Evolutionary conservation across 441 rosid species (phyloP), one percentile per base, ranked within the genome.

Genomic region (Bruguiera hainesii): DNA sequence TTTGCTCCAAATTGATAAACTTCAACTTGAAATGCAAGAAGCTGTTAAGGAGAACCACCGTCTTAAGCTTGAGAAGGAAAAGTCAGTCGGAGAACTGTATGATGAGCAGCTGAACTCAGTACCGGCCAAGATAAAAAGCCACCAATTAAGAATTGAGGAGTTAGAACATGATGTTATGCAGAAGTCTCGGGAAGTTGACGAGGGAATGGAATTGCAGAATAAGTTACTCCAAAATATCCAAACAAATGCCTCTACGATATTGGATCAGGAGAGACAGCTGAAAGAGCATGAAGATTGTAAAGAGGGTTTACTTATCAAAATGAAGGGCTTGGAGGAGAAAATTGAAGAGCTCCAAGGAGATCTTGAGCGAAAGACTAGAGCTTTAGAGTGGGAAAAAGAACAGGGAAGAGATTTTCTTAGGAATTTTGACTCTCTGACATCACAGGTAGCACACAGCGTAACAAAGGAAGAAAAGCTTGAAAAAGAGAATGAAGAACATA

Each of bases 1-100:
- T 56, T 66, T 80, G 49, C 74, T 73, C 9, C 81, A 80, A 56
- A 71, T 92, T 37, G 80, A 86, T 53, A 85, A 81, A 64, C 83
- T 90, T 72, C 61, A 76, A 71, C 65, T 72, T 9, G 88, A 88
- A 68, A 88, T 80, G 75, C 76, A 83, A 35, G 79, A 67, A 61
- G 65, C 55, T 23, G 25, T 69, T 60, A 76, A 79, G 64, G 86
- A 83, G 76, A 86, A 78, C 65, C 62, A 61, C 60, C 67, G 68
- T 42, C 77, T 87, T 65, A 73, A 69, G 63, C 58, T 76, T 61
- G 86, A 84, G 39, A 83, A 76, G 77, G 85, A 66, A 23, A 81
- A 76, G 62, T 69, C 63, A 50, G 21, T 55, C 31, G 53, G 42
- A 67, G 81, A 79, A 50, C 71, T 71, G 33, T 11, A 11, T 0